Evolutionary conservation across 2,329 filamentous ascomycete species (phyloP).

Genomic region (Pseudocercospora ulei): DNA sequence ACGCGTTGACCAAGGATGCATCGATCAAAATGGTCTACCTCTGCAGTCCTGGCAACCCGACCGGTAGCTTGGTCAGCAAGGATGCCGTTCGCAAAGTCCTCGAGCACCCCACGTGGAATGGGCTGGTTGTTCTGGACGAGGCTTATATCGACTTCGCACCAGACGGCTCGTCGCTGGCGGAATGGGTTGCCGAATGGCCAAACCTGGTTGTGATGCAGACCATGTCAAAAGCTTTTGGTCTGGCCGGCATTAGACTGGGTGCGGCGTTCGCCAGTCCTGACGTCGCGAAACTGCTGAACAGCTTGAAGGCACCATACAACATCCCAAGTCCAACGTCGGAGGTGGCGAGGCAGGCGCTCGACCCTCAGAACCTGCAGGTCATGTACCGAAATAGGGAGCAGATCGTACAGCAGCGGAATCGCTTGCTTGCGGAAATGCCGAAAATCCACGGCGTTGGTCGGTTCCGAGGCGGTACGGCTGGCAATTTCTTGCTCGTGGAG

Average conservation of each 20-base stretch:
- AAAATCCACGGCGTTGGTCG: conserved; percentile 66
- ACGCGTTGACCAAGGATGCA: conserved; percentile 52
- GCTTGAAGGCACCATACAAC: conserved; percentile 92
- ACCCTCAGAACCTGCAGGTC: conserved; percentile 54
- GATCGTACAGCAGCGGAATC: conserved; percentile 66
- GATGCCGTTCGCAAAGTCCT: conserved; percentile 63
- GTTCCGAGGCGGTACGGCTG: conserved; percentile 66
- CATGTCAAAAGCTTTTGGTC: conserved; percentile 91
- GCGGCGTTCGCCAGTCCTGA: conserved; percentile 67
- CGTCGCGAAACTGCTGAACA: conserved; percentile 75
- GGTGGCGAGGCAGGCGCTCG: conserved; percentile 65
- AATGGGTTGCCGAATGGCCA: conserved; percentile 85
- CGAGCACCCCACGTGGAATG: conserved; percentile 87
- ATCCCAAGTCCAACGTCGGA: conserved; percentile 78
- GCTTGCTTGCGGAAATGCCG: conserved; percentile 63
- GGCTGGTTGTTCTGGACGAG: conserved; percentile 84
- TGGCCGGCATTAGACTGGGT: conserved; percentile 86
- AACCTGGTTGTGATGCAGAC: conserved; percentile 98
- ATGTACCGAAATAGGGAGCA: conserved; percentile 63
- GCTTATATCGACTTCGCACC: conserved; percentile 93
- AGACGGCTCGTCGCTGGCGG: conserved; percentile 68
- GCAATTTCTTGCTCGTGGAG: conserved; percentile 87
- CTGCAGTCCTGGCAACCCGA: conserved; percentile 92
- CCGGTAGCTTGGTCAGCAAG: conserved; percentile 67
- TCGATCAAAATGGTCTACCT: conserved; percentile 82